Percentiles rank a stretch among this genome's conserved stretches.
These are phyloP conservation scores for Fusarium subglutinans DNA, from an alignment of 2,329 filamentous ascomycete species.

Conservation along the genomic window DNA sequence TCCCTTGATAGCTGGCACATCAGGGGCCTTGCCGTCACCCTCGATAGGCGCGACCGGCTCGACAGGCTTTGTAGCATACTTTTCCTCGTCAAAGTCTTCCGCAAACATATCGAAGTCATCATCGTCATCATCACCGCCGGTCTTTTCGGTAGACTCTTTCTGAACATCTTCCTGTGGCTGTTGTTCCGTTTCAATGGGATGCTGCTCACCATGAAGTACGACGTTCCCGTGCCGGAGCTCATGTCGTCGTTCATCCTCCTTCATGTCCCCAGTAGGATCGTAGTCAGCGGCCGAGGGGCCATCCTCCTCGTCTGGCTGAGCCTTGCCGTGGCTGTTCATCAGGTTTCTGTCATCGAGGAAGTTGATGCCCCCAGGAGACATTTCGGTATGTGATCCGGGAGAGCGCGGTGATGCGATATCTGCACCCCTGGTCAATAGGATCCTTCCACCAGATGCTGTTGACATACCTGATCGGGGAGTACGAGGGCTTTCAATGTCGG, in stretches of 20 bases:
- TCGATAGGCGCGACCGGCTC: conserved; percentile 48
- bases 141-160: conserved; percentile 41
- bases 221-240: conserved; percentile 69
- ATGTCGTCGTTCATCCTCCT: conserved; percentile 79
- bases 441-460: not conserved
- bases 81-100: conserved; percentile 76
- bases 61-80: conserved; percentile 64
- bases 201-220: conserved; percentile 58
- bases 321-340: conserved; percentile 66
- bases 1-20: conserved; percentile 69
- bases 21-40: conserved; percentile 57
- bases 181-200: conserved; percentile 41
- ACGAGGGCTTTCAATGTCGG: conserved; percentile 52
- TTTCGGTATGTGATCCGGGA: conserved; percentile 59
- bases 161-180: conserved; percentile 38
- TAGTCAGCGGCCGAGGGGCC: conserved; percentile 94
- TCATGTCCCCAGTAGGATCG: conserved; percentile 88
- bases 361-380: conserved; percentile 68
- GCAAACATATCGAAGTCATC: conserved; percentile 85
- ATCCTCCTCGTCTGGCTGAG: conserved; percentile 62
- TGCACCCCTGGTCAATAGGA: conserved; percentile 42
- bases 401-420: conserved; percentile 54
- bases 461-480: conserved; percentile 61
- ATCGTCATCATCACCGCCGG: conserved; percentile 59
- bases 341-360: conserved; percentile 74